Evolutionary conservation across 148 eudicot species (phyloP).

Genomic region (Silene conica): DNA sequence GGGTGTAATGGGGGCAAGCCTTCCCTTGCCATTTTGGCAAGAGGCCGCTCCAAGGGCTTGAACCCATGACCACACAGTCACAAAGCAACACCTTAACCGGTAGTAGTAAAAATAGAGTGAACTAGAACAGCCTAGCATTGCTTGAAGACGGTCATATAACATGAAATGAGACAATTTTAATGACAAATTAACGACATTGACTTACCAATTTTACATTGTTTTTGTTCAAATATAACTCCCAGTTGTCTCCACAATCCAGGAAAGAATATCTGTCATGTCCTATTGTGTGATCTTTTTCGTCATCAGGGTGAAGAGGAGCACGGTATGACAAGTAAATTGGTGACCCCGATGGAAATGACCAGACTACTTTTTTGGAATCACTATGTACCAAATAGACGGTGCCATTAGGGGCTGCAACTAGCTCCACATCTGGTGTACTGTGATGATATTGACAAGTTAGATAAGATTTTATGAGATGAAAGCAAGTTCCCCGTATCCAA

Average conservation of each 20-base stretch:
- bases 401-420: constrained; percentile 83
- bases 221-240: constrained; percentile 61
- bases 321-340: constrained; percentile 77
- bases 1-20: too few relatives aligned
- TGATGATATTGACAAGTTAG: constrained; percentile 1
- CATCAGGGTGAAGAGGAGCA: constrained; percentile 38
- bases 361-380: constrained; percentile 54
- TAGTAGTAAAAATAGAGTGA: background rate
- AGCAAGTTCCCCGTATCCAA: too few relatives aligned
- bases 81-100: too few relatives aligned
- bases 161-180: background rate
- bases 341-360: constrained; percentile 86
- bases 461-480: background rate
- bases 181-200: constrained; percentile 1
- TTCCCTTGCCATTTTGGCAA: too few relatives aligned
- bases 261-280: constrained; percentile 38
- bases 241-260: constrained; percentile 80
- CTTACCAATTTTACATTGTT: constrained; percentile 58
- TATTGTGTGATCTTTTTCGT: constrained; percentile 37
- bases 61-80: too few relatives aligned
- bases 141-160: background rate
- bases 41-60: too few relatives aligned
- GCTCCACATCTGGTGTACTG: constrained; percentile 53
- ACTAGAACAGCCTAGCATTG: background rate
- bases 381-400: constrained; percentile 61